Conservation (phyloP, 768 basidiomycete genomes). For the Hygrocybe punicea region DNA sequence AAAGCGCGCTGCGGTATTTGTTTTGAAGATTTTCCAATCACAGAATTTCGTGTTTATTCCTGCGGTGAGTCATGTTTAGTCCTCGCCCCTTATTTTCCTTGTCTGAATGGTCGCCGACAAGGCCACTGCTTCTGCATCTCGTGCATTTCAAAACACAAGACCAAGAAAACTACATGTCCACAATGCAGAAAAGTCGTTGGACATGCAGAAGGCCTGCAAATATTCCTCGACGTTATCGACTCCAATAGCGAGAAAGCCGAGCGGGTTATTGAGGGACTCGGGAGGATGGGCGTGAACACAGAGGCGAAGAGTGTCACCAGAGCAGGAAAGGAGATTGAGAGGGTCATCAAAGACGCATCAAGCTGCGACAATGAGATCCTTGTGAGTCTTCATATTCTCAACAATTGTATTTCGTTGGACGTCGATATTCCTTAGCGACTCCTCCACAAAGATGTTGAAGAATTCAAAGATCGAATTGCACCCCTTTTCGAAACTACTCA, state of each 20-base stretch:
- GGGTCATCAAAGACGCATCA: background rate
- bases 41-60: too few species aligned
- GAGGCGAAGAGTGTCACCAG: background rate
- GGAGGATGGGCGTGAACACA: background rate
- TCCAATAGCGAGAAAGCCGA: background rate
- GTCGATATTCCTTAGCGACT: background rate
- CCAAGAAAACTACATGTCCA: background rate
- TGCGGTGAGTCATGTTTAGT: too few species aligned
- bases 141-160: background rate
- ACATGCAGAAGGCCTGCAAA: background rate
- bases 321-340: background rate
- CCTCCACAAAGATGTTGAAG: background rate
- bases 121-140: background rate
- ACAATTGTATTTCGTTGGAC: background rate
- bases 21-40: too few species aligned
- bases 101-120: background rate
- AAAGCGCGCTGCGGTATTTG: too few species aligned
- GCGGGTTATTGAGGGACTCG: background rate
- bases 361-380: background rate
- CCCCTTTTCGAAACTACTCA: background rate
- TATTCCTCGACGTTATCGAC: background rate
- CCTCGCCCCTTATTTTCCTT: too few species aligned
- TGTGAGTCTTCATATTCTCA: background rate
- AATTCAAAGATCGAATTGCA: background rate
- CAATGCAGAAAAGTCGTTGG: background rate